Conservation (phyloP, 176 grass and related monocot species). For the Alloteropsis semialata region DNA sequence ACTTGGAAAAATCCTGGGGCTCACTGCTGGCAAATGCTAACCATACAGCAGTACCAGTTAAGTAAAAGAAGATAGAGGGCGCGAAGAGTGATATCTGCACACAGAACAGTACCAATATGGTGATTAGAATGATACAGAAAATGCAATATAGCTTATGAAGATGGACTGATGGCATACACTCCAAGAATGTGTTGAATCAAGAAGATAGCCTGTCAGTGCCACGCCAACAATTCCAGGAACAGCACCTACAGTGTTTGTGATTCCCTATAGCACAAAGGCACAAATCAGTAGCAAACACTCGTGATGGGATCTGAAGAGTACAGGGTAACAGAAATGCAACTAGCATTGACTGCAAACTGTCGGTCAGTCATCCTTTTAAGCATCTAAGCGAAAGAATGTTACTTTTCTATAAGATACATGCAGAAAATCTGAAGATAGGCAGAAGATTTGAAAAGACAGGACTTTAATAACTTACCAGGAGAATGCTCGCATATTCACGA, state of each 20-base stretch:
- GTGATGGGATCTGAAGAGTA: not conserved
- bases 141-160: not conserved
- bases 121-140: not conserved
- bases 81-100: constrained; percentile 85
- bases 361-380: not conserved
- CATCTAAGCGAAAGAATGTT: not conserved
- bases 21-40: constrained; percentile 81
- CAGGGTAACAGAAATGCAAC: not conserved
- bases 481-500: constrained; percentile 95
- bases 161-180: constrained; percentile 60
- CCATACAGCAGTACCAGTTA: constrained; percentile 86
- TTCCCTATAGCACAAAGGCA: constrained; percentile 56
- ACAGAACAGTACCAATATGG: not conserved
- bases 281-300: not conserved
- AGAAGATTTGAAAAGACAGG: not conserved
- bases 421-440: not conserved
- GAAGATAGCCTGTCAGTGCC: constrained; percentile 79
- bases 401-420: not conserved
- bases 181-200: constrained; percentile 96
- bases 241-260: constrained; percentile 91
- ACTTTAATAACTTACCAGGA: constrained; percentile 61
- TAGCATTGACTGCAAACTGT: not conserved
- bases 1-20: constrained; percentile 67
- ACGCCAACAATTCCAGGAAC: constrained; percentile 85
- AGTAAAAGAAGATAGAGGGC: constrained; percentile 97